Evolutionary conservation across 1,284 basidiomycete genomes (phyloP).

Genomic region (Sanghuangporus sanghuang): DNA sequence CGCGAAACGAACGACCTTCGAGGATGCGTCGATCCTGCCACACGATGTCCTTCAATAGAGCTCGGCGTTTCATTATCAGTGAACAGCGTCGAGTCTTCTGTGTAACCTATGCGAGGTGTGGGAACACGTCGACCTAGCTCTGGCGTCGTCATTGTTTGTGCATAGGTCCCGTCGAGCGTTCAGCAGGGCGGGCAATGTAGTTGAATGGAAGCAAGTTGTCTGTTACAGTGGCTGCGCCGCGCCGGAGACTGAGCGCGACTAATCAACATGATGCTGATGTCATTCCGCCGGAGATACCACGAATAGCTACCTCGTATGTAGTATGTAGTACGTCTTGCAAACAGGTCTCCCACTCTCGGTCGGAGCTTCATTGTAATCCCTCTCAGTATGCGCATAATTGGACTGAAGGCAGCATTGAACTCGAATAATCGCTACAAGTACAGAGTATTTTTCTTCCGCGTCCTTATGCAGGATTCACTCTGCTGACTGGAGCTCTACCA

Average conservation of each 20-base stretch:
- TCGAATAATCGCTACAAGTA: constrained; percentile 51
- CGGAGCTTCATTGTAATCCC: not conserved
- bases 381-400: constrained; percentile 33
- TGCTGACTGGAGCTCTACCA: not conserved
- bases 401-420: constrained; percentile 57
- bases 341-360: not conserved
- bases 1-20: constrained; percentile 8
- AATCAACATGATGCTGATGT: not conserved
- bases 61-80: constrained; percentile 1
- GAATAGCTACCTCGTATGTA: not conserved
- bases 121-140: constrained; percentile 1
- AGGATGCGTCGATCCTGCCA: not conserved
- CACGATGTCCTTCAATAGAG: not conserved
- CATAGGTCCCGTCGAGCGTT: not conserved
- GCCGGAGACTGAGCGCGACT: not conserved
- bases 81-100: not conserved
- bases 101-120: not conserved
- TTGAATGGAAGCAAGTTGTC: not conserved
- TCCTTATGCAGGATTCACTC: not conserved
- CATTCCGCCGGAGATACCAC: not conserved
- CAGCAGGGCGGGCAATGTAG: not conserved
- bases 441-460: constrained; percentile 39
- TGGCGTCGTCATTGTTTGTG: constrained; percentile 9
- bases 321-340: not conserved
- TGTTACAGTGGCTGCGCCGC: not conserved